Conservation (phyloP, 2,329 filamentous ascomycete genomes). For the Coleophoma eucalyptorum region DNA sequence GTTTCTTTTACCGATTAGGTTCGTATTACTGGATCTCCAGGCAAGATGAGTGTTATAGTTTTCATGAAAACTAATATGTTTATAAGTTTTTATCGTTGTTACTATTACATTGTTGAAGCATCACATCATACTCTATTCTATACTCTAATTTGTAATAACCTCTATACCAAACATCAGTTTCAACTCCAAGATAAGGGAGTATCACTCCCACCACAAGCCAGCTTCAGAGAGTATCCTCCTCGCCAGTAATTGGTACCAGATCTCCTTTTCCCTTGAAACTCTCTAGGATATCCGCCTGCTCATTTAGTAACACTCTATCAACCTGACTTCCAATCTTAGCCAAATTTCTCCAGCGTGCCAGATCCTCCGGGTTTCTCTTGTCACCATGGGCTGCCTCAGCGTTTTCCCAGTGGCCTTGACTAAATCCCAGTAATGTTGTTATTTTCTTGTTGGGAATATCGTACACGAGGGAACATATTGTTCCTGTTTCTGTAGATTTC, state of each 20-base stretch:
- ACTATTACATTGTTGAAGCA: too few relatives aligned
- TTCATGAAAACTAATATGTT: too few relatives aligned
- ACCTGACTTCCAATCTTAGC: slow-evolving; percentile 44
- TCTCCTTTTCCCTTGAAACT: slow-evolving; percentile 44
- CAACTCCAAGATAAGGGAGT: too few relatives aligned
- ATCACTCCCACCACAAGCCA: neutral
- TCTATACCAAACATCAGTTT: too few relatives aligned
- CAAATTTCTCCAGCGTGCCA: slow-evolving; percentile 46
- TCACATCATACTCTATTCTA: too few relatives aligned
- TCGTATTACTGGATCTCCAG: too few relatives aligned
- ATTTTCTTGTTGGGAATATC: slow-evolving; percentile 46
- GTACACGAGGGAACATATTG: slow-evolving; percentile 50
- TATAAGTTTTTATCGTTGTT: too few relatives aligned
- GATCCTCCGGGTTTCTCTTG: slow-evolving; percentile 46
- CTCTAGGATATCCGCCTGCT: slow-evolving; percentile 49
- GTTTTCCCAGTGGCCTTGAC: slow-evolving; percentile 52
- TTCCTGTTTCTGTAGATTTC: slow-evolving; percentile 45
- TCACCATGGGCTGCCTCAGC: slow-evolving; percentile 48
- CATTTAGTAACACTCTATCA: slow-evolving; percentile 46
- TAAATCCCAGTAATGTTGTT: slow-evolving; percentile 50
- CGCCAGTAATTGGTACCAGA: slow-evolving; percentile 39
- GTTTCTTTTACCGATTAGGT: too few relatives aligned
- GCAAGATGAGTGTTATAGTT: too few relatives aligned
- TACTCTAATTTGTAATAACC: too few relatives aligned
- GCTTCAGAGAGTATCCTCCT: slow-evolving; percentile 14